Evolutionary conservation across 2,329 filamentous ascomycete genomes (phyloP).

Genomic region (Trichoderma sp.): DNA sequence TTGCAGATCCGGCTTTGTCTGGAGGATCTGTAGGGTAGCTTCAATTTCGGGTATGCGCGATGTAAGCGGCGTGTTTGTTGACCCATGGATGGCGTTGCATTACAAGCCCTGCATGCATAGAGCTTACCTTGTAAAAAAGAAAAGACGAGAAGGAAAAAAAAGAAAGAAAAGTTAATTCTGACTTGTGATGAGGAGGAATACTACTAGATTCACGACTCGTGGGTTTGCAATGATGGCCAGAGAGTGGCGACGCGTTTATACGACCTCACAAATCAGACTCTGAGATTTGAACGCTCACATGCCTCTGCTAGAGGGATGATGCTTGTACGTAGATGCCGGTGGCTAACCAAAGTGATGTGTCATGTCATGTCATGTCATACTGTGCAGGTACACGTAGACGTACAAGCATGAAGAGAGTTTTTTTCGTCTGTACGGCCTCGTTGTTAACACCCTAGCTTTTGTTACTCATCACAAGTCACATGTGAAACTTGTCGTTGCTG

Average conservation of each 20-base stretch:
- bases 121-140: background rate
- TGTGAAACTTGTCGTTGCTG: background rate
- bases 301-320: background rate
- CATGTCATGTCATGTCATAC: background rate
- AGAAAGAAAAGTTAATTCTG: background rate
- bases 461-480: background rate
- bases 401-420: background rate
- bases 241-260: background rate
- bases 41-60: background rate
- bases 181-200: background rate
- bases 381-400: no score
- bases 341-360: background rate
- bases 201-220: no score
- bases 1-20: background rate
- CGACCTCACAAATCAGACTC: background rate
- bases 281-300: background rate
- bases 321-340: background rate
- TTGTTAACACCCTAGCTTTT: background rate
- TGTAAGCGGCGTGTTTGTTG: background rate
- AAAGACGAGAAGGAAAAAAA: background rate
- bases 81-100: background rate
- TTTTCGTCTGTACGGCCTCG: background rate
- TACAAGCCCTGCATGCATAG: background rate
- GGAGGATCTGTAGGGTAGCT: conserved; percentile 1
- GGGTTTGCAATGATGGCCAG: background rate